A percentile compares a stretch with the other conserved stretches of the same genome.
Conservation (phyloP, 352 stramenopile species). For the Phytophthora hybrid region DNA sequence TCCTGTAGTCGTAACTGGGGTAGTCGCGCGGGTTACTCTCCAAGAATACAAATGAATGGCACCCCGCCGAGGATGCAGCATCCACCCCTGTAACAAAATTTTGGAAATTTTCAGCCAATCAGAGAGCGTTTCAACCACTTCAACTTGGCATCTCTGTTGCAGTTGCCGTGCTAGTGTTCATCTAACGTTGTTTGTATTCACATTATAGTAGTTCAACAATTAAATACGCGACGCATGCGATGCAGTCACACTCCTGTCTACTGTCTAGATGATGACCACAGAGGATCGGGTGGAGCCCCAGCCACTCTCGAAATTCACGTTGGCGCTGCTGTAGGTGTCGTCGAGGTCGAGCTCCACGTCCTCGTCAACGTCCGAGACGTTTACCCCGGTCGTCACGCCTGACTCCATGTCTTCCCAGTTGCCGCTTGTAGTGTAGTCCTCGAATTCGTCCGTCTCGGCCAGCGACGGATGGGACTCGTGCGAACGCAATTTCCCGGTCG, state of each 20-base stretch:
- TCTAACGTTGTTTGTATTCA: not conserved
- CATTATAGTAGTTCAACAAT: constrained; percentile 8
- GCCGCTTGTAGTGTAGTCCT: constrained; percentile 34
- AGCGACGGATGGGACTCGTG: constrained; percentile 38
- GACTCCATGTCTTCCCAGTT: constrained; percentile 44
- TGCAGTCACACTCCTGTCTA: constrained; percentile 1
- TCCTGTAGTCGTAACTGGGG: not conserved
- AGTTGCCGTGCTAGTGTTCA: not conserved
- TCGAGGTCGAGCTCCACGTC: constrained; percentile 25
- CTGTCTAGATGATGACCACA: constrained; percentile 40
- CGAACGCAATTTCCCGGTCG: constrained; percentile 45
- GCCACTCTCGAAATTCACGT: constrained; percentile 33
- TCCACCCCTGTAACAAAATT: too few species aligned
- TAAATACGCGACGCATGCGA: constrained; percentile 29
- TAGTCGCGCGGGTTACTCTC: not conserved
- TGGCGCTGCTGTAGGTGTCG: constrained; percentile 5
- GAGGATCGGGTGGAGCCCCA: constrained; percentile 25
- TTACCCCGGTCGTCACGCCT: constrained; percentile 8
- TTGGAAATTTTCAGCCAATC: not conserved
- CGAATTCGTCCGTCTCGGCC: constrained; percentile 41
- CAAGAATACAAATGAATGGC: constrained; percentile 1
- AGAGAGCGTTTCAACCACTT: not conserved
- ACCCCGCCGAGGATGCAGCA: too few species aligned
- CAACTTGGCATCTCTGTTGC: not conserved
- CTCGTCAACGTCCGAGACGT: constrained; percentile 34